phyloP scores from a whole-genome alignment of 108 stramenopile species.

The Cyclotella baltica region DNA sequence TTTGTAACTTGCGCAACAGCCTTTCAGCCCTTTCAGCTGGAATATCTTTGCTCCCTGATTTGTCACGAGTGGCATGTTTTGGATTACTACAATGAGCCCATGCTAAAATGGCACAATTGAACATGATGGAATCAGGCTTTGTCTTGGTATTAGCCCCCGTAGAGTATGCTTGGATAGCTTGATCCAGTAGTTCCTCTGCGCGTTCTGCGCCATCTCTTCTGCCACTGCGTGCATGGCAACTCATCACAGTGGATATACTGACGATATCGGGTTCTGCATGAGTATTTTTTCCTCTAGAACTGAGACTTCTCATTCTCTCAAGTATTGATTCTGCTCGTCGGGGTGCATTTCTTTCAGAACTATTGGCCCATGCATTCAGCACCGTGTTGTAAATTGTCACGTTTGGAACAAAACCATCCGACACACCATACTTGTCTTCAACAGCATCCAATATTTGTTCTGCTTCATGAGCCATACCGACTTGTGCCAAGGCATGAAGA shows the following conservation, averaged over 20 bases:
- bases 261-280: slow-evolving; percentile 47
- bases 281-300: slow-evolving; percentile 46
- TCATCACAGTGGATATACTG: slow-evolving; percentile 50
- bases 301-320: slow-evolving; percentile 35
- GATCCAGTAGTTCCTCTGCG: slow-evolving; percentile 39
- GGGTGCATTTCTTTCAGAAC: slow-evolving; percentile 39
- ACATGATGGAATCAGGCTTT: slow-evolving; percentile 52
- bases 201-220: slow-evolving; percentile 38
- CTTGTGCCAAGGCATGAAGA: slow-evolving; percentile 46
- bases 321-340: slow-evolving; percentile 45
- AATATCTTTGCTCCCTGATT: not conserved
- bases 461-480: slow-evolving; percentile 48
- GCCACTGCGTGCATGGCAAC: slow-evolving; percentile 39
- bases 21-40: slow-evolving; percentile 51
- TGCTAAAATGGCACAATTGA: slow-evolving; percentile 35
- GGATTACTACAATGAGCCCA: slow-evolving; percentile 42
- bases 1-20: slow-evolving; percentile 40
- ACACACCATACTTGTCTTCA: slow-evolving; percentile 33
- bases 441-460: slow-evolving; percentile 41
- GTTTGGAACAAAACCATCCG: slow-evolving; percentile 32
- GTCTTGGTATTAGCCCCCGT: slow-evolving; percentile 43
- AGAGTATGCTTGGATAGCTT: slow-evolving; percentile 39
- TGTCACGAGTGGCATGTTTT: slow-evolving; percentile 2
- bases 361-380: slow-evolving; percentile 72
- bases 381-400: slow-evolving; percentile 69